phyloP scores from a whole-genome alignment of 169 alveolate species.

The Plasmodium sp. region DNA sequence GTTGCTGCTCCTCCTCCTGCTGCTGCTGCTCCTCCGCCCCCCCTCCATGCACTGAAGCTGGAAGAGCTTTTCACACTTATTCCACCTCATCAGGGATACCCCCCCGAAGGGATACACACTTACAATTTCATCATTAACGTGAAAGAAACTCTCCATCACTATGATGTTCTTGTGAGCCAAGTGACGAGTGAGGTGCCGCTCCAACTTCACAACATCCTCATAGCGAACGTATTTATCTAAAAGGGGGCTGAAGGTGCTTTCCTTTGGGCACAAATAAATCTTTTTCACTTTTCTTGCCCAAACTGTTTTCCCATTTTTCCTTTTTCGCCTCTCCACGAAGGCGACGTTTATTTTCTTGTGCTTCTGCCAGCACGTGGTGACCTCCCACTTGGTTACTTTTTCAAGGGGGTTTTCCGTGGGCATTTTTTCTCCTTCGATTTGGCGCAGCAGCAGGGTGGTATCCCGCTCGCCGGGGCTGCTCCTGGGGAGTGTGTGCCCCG shows the following conservation, averaged over 20 bases:
- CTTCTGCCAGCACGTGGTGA: conserved; percentile 7
- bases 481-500: background rate
- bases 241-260: conserved; percentile 17
- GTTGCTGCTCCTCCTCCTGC: too few relatives aligned
- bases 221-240: conserved; percentile 7
- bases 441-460: background rate
- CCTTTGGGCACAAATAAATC: conserved; percentile 31
- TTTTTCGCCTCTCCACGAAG: conserved; percentile 4
- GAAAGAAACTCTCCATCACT: background rate
- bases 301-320: background rate
- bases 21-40: background rate
- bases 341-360: conserved; percentile 17
- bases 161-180: conserved; percentile 22
- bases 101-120: conserved; percentile 39
- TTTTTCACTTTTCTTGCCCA: conserved; percentile 19
- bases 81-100: conserved; percentile 34
- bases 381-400: background rate
- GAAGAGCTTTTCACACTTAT: conserved; percentile 2
- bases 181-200: conserved; percentile 14
- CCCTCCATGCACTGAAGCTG: conserved; percentile 6
- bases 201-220: conserved; percentile 42
- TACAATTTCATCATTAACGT: background rate
- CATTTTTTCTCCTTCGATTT: background rate
- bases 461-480: background rate
- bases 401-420: background rate